Evolutionary conservation across 805 yeast genomes (phyloP).

Genomic region (Sugiyamaella smithiae): DNA sequence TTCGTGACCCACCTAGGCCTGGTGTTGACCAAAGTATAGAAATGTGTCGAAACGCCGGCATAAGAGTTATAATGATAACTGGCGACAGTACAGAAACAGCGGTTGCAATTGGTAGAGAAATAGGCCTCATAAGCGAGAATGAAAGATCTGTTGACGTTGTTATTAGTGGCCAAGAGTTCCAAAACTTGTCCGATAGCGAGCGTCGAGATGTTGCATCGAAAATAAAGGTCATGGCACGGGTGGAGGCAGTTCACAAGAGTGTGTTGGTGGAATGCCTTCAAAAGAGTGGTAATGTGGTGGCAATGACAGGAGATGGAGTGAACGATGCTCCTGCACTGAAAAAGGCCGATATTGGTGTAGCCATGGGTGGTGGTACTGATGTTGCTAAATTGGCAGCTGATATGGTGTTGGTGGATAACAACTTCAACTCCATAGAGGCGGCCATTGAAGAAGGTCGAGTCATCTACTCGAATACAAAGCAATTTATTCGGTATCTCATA

Average conservation of each 20-base stretch:
- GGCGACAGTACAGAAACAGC: conserved; percentile 39
- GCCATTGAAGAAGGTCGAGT: conserved; percentile 58
- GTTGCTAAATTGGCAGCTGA: conserved; percentile 60
- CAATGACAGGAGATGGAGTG: conserved; percentile 63
- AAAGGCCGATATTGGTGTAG: conserved; percentile 58
- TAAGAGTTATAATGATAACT: conserved; percentile 49
- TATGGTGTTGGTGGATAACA: conserved; percentile 53
- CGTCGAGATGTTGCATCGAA: conserved; percentile 45
- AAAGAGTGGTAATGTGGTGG: conserved; percentile 47
- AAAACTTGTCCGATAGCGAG: conserved; percentile 32
- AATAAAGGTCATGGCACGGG: conserved; percentile 50
- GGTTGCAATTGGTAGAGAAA: conserved; percentile 43
- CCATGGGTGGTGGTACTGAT: conserved; percentile 62
- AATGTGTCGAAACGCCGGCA: conserved; percentile 46
- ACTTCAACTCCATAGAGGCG: conserved; percentile 54
- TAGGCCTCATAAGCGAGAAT: conserved; percentile 37
- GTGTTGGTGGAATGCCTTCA: conserved; percentile 49
- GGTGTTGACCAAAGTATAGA: conserved; percentile 45
- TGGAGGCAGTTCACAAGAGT: conserved; percentile 55
- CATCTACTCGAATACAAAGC: conserved; percentile 42
- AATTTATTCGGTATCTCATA: conserved; percentile 44
- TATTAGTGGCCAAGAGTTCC: conserved; percentile 43
- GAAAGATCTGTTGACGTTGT: conserved; percentile 37
- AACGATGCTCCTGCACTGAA: conserved; percentile 61
- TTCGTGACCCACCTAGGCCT: conserved; percentile 48